A percentile compares a stretch with the other conserved stretches of the same genome.
These are phyloP conservation scores for Pichia paraexigua DNA, from an alignment of 805 yeast species.

Conservation along the genomic window DNA sequence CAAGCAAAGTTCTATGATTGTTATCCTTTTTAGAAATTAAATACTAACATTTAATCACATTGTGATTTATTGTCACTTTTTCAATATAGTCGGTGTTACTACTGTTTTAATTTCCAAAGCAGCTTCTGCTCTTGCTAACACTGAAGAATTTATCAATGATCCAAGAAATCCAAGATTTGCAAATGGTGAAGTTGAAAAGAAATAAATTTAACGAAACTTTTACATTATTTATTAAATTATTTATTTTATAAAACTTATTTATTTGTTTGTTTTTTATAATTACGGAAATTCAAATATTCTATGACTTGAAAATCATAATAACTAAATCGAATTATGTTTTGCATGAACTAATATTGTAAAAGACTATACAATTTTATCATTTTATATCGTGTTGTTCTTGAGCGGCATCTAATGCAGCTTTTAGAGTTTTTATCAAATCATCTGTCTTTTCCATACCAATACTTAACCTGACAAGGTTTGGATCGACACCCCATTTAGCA, in stretches of 20 bases:
- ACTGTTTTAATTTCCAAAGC: constrained; percentile 65
- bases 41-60: constrained; percentile 1
- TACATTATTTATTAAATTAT: not conserved
- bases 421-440: constrained; percentile 43
- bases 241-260: not conserved
- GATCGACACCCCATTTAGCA: constrained; percentile 75
- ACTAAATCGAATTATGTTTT: not conserved
- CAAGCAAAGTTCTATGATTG: not conserved
- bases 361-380: not conserved
- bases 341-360: not conserved
- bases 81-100: constrained; percentile 39
- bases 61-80: too few species aligned
- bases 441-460: constrained; percentile 74
- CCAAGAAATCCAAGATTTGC: constrained; percentile 93
- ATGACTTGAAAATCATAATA: not conserved
- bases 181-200: constrained; percentile 28
- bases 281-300: not conserved
- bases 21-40: not conserved
- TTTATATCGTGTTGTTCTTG: constrained; percentile 29
- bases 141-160: constrained; percentile 81
- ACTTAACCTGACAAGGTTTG: constrained; percentile 69
- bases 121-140: constrained; percentile 58
- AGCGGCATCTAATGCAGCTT: constrained; percentile 43
- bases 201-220: constrained; percentile 14
- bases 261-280: not conserved